phyloP scores from a whole-genome alignment of 805 yeast genomes.

The Schizosaccharomyces lindneri region DNA sequence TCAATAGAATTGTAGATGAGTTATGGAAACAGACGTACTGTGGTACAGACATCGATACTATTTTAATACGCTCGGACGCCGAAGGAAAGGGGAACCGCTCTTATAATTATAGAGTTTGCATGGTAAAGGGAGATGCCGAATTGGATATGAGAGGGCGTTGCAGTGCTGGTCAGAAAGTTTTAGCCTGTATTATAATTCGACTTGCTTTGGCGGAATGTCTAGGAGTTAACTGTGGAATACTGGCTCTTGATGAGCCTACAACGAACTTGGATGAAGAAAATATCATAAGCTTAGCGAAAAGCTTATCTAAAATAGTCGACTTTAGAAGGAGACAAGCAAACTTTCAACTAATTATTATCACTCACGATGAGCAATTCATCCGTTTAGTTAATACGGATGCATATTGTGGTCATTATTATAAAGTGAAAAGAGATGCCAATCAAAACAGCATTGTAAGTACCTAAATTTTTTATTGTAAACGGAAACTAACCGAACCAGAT shows the following conservation, averaged over 20 bases:
- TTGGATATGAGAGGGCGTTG: conserved; percentile 96
- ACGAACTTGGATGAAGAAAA: conserved; percentile 82
- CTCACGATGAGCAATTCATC: conserved; percentile 85
- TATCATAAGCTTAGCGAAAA: conserved; percentile 62
- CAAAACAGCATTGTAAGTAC: conserved; percentile 33
- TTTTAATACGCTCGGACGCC: conserved; percentile 62
- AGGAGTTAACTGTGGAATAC: conserved; percentile 83
- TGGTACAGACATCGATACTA: conserved; percentile 86
- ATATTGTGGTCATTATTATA: conserved; percentile 69
- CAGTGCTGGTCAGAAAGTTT: conserved; percentile 90
- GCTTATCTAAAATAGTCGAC: conserved; percentile 51
- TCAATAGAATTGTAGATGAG: conserved; percentile 67
- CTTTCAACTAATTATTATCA: conserved; percentile 82
- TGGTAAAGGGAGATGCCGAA: conserved; percentile 79
- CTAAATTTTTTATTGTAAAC: background rate
- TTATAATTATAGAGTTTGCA: conserved; percentile 26
- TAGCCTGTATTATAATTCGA: conserved; percentile 77
- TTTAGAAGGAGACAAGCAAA: conserved; percentile 54
- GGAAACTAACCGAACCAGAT: background rate
- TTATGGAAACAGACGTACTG: conserved; percentile 83
- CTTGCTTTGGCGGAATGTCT: conserved; percentile 86
- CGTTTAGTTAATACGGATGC: conserved; percentile 61
- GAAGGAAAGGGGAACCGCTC: conserved; percentile 20
- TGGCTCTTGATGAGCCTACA: conserved; percentile 93
- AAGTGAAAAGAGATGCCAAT: conserved; percentile 54